A percentile compares a stretch with the other conserved stretches of the same genome.
phyloP scores from a whole-genome alignment of 345 rosid genomes.

The Theobroma cacao region DNA sequence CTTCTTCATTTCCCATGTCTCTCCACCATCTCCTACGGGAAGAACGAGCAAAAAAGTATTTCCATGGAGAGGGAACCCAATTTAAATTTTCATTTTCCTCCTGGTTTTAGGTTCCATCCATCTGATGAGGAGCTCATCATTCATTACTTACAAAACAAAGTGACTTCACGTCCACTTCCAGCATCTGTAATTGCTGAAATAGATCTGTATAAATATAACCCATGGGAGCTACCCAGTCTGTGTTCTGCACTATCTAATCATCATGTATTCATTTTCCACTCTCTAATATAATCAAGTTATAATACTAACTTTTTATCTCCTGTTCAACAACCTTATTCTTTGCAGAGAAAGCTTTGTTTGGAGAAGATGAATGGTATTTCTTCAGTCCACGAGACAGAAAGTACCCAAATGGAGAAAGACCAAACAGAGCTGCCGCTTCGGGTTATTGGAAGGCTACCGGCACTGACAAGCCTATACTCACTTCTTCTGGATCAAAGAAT shows the following conservation, averaged over 20 bases:
- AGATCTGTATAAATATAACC: constrained; percentile 46
- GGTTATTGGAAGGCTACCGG: constrained; percentile 58
- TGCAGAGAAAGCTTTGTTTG: constrained; percentile 70
- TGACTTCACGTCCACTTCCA: constrained; percentile 38
- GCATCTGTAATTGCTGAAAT: constrained; percentile 47
- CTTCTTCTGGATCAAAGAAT: constrained; percentile 29
- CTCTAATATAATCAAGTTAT: neutral
- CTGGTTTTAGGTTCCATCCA: constrained; percentile 59
- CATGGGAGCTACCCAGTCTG: constrained; percentile 58
- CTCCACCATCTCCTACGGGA: neutral
- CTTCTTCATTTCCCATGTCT: constrained; percentile 12
- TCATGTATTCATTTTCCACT: neutral
- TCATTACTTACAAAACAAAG: constrained; percentile 50
- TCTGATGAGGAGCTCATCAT: constrained; percentile 53
- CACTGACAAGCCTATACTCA: constrained; percentile 37
- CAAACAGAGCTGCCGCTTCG: constrained; percentile 40
- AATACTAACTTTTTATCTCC: neutral
- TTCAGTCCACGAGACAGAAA: constrained; percentile 55
- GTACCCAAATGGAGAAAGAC: constrained; percentile 37
- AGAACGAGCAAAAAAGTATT: neutral
- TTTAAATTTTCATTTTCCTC: constrained; percentile 39
- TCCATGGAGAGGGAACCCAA: constrained; percentile 24
- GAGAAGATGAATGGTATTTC: constrained; percentile 68
- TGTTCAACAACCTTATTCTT: neutral
- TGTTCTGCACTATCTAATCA: neutral